Evolutionary conservation across 495 filamentous ascomycete genomes (phyloP).

Genomic region (Darksidea phi): DNA sequence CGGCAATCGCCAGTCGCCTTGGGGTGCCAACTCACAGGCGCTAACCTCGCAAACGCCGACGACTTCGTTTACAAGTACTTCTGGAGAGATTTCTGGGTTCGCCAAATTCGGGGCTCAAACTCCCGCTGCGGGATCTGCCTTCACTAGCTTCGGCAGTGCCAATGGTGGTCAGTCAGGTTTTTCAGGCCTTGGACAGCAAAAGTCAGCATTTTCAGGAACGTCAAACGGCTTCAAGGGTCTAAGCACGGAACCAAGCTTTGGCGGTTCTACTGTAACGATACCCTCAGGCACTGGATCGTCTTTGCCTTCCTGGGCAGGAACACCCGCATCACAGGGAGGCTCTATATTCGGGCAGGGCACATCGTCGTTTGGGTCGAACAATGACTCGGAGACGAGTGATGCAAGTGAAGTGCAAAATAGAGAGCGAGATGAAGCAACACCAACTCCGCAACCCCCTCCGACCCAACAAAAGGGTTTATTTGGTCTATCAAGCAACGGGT

Average conservation of each 20-base stretch:
- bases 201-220: slow-evolving; percentile 15
- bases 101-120: background rate
- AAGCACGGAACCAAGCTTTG: slow-evolving; percentile 39
- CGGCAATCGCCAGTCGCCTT: slow-evolving; percentile 46
- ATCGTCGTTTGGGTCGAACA: slow-evolving; percentile 23
- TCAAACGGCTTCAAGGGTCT: slow-evolving; percentile 13
- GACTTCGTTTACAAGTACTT: slow-evolving; percentile 26
- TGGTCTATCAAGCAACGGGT: slow-evolving; percentile 46
- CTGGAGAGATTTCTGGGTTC: slow-evolving; percentile 9
- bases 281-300: slow-evolving; percentile 35
- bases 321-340: slow-evolving; percentile 20
- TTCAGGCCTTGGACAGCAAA: slow-evolving; percentile 26
- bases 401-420: slow-evolving; percentile 22
- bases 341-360: slow-evolving; percentile 28
- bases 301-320: slow-evolving; percentile 26
- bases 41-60: slow-evolving; percentile 21
- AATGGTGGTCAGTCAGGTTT: slow-evolving; percentile 20
- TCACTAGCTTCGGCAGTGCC: slow-evolving; percentile 25
- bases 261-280: slow-evolving; percentile 44
- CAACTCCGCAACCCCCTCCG: slow-evolving; percentile 29
- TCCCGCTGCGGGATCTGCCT: slow-evolving; percentile 5
- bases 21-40: slow-evolving; percentile 41
- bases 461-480: slow-evolving; percentile 25
- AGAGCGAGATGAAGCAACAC: slow-evolving; percentile 30
- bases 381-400: slow-evolving; percentile 35